Conservation (phyloP, 129 eudicot genomes). For the Saussurea involucrata region DNA sequence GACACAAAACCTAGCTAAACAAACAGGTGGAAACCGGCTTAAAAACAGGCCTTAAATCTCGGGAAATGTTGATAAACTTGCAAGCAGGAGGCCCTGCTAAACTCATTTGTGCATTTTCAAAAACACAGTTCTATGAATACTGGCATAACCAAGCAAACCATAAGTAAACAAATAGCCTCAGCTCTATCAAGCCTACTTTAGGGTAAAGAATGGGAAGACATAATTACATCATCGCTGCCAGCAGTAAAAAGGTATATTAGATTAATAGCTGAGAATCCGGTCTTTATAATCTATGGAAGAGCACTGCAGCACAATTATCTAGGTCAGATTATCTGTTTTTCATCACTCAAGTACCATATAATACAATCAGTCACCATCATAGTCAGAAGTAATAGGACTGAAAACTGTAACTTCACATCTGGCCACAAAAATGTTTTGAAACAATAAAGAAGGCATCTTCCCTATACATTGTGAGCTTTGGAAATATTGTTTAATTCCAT, state of each 20-base stretch:
- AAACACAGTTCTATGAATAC: background rate
- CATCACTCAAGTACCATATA: background rate
- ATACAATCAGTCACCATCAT: background rate
- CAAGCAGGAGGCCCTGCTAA: background rate
- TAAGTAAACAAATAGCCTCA: background rate
- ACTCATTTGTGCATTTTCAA: background rate
- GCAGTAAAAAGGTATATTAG: conserved; percentile 95
- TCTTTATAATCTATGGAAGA: conserved; percentile 92
- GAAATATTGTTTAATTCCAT: background rate
- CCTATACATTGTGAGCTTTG: background rate
- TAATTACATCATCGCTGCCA: conserved; percentile 94
- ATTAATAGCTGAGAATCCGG: conserved; percentile 94
- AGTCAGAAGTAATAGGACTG: background rate
- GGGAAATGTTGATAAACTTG: background rate
- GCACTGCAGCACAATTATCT: conserved; percentile 48
- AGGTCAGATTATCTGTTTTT: background rate
- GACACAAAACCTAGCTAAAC: background rate
- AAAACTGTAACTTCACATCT: background rate
- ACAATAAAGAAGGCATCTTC: background rate
- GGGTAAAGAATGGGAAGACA: background rate
- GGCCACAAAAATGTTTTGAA: background rate
- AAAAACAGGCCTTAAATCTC: background rate
- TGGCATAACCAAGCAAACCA: too few species aligned
- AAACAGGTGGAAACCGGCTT: background rate
- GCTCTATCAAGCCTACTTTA: background rate